These are phyloP conservation scores for Erysimum cheiranthoides DNA, from an alignment of 345 rosid genomes.

Conservation along the genomic window DNA sequence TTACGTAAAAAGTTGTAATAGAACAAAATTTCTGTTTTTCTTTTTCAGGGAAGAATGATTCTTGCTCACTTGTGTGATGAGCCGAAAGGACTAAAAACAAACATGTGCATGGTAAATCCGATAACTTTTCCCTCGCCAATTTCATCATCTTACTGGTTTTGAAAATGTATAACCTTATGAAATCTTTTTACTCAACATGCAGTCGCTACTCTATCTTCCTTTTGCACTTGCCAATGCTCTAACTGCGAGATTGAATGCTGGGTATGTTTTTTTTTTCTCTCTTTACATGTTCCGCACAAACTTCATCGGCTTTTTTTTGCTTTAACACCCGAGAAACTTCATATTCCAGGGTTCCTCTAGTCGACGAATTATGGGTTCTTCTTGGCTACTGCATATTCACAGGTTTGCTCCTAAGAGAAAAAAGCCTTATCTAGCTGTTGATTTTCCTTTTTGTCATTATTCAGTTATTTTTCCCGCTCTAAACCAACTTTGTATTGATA, in stretches of 20 bases:
- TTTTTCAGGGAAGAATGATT: constrained; percentile 96
- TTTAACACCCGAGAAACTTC: constrained; percentile 18
- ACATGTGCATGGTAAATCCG: constrained; percentile 93
- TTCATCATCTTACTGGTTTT: constrained; percentile 16
- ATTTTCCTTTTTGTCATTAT: neutral
- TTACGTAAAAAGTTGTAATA: neutral
- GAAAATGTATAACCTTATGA: neutral
- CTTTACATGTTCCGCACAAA: constrained; percentile 7
- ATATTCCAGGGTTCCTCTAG: constrained; percentile 76
- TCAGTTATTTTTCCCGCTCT: neutral
- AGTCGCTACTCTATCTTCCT: constrained; percentile 94
- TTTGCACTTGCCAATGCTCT: constrained; percentile 94
- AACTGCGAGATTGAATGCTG: constrained; percentile 88
- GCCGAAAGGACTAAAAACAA: constrained; percentile 96
- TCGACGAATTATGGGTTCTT: constrained; percentile 91
- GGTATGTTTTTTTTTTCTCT: constrained; percentile 59
- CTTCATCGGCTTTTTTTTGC: neutral
- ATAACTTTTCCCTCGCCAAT: neutral
- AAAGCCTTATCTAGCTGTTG: neutral
- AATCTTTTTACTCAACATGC: constrained; percentile 24
- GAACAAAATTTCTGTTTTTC: neutral
- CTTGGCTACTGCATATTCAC: constrained; percentile 90
- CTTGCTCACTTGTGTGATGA: constrained; percentile 98
- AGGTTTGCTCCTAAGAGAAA: constrained; percentile 47
- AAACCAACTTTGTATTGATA: constrained; percentile 7